These are phyloP conservation scores for Margaritispora aquatica DNA, from an alignment of 495 filamentous ascomycete genomes.

Conservation along the genomic window DNA sequence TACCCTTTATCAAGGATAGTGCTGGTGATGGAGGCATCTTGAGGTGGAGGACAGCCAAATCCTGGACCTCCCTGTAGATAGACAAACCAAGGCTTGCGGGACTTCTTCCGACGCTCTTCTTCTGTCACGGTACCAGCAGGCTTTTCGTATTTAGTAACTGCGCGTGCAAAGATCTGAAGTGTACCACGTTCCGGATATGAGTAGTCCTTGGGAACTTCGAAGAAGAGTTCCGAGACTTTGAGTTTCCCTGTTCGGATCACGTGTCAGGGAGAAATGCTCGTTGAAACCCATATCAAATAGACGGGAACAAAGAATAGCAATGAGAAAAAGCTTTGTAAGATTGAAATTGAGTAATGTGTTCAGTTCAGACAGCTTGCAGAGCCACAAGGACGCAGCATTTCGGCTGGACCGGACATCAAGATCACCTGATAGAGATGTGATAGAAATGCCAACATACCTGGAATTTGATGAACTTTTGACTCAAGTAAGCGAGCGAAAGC, in stretches of 20 bases:
- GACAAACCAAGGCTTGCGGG: conserved; percentile 45
- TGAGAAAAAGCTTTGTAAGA: too few species aligned
- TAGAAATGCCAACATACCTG: conserved; percentile 9
- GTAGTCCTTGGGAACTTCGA: conserved; percentile 78
- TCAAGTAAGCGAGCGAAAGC: conserved; percentile 18
- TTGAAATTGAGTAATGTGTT: too few species aligned
- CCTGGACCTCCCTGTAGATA: conserved; percentile 77
- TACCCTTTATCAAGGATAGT: conserved; percentile 76
- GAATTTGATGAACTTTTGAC: conserved; percentile 16
- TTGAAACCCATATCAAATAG: too few species aligned
- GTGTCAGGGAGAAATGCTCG: not conserved
- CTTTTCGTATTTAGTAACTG: conserved; percentile 55
- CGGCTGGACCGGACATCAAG: not conserved
- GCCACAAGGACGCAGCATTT: not conserved
- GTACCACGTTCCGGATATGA: conserved; percentile 50
- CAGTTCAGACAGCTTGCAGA: too few species aligned
- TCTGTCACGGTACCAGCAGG: conserved; percentile 42
- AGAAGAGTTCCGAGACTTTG: conserved; percentile 72
- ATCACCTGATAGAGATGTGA: not conserved
- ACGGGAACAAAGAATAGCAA: too few species aligned
- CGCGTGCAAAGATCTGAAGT: conserved; percentile 71
- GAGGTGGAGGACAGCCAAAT: conserved; percentile 64
- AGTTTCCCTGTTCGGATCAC: conserved; percentile 56
- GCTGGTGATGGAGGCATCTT: conserved; percentile 59
- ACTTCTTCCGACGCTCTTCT: conserved; percentile 34